Conservation (phyloP, 768 basidiomycete genomes). For the Xanthoconium stramineum region DNA sequence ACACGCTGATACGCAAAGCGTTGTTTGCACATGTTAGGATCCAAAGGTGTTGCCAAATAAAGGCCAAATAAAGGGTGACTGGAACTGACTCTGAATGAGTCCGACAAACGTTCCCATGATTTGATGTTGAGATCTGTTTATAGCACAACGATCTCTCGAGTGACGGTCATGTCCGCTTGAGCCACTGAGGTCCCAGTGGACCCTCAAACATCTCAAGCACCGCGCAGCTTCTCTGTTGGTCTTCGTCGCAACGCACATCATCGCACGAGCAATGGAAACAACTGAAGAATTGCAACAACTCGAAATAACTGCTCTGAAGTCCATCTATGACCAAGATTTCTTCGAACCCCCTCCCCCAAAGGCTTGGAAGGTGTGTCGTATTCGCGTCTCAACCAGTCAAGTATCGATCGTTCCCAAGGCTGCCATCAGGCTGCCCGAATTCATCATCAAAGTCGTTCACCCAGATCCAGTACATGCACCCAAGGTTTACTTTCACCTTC, state of each 20-base stretch:
- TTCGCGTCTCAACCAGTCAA: constrained; percentile 9
- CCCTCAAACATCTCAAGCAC: constrained; percentile 59
- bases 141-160: constrained; percentile 9
- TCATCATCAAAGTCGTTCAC: constrained; percentile 68
- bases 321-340: constrained; percentile 80
- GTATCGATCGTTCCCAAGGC: constrained; percentile 40
- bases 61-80: constrained; percentile 16
- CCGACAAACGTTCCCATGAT: not conserved
- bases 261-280: constrained; percentile 55
- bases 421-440: constrained; percentile 68
- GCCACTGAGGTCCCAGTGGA: constrained; percentile 64
- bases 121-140: constrained; percentile 8
- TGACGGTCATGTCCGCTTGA: constrained; percentile 65
- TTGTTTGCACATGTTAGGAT: constrained; percentile 23
- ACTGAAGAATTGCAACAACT: constrained; percentile 61
- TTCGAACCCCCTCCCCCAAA: constrained; percentile 69
- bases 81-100: constrained; percentile 14
- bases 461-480: constrained; percentile 53
- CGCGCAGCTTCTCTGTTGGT: constrained; percentile 31
- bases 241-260: constrained; percentile 13
- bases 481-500: constrained; percentile 63
- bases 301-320: constrained; percentile 76
- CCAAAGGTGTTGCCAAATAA: constrained; percentile 10
- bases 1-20: not conserved
- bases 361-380: constrained; percentile 68